Conservation (phyloP, 257 asterid genomes). For the Penstemon barbatus region DNA sequence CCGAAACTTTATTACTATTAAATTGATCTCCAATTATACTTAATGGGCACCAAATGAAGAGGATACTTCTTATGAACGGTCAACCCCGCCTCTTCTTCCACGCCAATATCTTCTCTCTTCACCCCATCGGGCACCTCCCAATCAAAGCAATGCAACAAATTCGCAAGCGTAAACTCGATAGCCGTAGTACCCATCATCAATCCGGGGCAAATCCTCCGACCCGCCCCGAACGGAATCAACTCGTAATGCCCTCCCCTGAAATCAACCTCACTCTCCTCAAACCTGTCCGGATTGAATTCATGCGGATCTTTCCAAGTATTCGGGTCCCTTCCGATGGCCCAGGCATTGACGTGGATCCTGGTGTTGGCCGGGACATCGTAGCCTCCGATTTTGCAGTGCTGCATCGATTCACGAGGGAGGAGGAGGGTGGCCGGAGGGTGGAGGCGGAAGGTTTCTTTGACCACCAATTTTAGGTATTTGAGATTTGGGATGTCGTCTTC, state of each 20-base stretch:
- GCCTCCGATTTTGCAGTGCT: conserved; percentile 3
- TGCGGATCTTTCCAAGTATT: neutral
- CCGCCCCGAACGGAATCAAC: conserved; percentile 4
- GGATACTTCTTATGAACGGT: conserved; percentile 2
- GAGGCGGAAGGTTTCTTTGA: conserved; percentile 2
- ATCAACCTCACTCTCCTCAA: conserved; percentile 2
- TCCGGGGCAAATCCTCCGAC: conserved; percentile 18
- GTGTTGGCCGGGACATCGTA: conserved; percentile 3
- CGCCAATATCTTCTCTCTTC: neutral
- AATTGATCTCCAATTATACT: neutral
- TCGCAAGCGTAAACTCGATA: conserved; percentile 12
- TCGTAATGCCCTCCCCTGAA: conserved; percentile 7
- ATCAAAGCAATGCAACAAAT: conserved; percentile 16
- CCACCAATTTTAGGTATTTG: conserved; percentile 5
- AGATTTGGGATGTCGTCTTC: neutral
- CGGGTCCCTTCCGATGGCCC: conserved; percentile 10
- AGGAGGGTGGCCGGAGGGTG: conserved; percentile 20
- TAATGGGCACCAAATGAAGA: conserved; percentile 2
- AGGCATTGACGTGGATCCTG: conserved; percentile 12
- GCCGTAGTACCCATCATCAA: neutral
- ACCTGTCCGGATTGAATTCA: conserved; percentile 15
- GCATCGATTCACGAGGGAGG: conserved; percentile 17
- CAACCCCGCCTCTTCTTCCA: neutral
- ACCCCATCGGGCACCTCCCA: conserved; percentile 14
- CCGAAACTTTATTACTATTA: too few species aligned